Evolutionary conservation across 805 yeast species (phyloP).

Genomic region (Hanseniaspora nectarophila): DNA sequence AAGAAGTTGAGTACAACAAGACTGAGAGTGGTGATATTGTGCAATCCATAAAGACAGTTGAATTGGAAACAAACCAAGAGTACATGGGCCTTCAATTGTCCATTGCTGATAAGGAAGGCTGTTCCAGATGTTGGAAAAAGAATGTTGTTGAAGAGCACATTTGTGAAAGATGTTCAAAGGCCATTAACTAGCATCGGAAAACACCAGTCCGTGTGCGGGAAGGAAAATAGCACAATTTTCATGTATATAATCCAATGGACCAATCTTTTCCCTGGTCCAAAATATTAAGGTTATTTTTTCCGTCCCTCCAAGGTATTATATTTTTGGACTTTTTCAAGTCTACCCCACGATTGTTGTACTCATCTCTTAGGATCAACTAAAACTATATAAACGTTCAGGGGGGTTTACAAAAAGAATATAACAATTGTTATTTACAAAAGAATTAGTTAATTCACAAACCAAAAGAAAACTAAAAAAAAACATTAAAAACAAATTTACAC

Average conservation of each 20-base stretch:
- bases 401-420: too few species aligned
- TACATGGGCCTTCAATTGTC: constrained; percentile 31
- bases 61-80: constrained; percentile 23
- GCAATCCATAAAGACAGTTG: constrained; percentile 9
- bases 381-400: too few species aligned
- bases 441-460: too few species aligned
- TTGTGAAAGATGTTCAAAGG: constrained; percentile 1
- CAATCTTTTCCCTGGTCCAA: not conserved
- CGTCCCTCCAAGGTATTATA: too few species aligned
- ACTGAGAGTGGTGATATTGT: not conserved
- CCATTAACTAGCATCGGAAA: not conserved
- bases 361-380: too few species aligned
- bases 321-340: too few species aligned
- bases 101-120: constrained; percentile 38
- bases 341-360: too few species aligned
- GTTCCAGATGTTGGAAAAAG: constrained; percentile 85
- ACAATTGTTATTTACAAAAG: too few species aligned
- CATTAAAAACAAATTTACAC: not conserved
- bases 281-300: not conserved
- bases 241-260: not conserved
- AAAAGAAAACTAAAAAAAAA: not conserved
- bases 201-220: not conserved
- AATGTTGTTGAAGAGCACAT: not conserved
- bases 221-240: not conserved
- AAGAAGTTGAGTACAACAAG: not conserved